Conservation (phyloP, 805 yeast species). For the Wickerhamiella azyma region DNA sequence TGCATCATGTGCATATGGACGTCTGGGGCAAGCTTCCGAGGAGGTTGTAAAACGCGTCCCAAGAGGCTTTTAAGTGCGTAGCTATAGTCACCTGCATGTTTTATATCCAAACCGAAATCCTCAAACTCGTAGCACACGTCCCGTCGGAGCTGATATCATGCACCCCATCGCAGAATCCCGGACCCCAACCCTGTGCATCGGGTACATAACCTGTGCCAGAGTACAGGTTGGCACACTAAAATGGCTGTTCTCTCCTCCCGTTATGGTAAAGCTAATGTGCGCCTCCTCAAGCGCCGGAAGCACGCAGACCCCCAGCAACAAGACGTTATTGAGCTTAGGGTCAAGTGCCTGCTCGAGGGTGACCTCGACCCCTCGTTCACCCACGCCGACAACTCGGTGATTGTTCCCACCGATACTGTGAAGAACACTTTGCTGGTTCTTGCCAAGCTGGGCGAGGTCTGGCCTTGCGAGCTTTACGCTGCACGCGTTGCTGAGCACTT, state of each 20-base stretch:
- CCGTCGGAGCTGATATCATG: not conserved
- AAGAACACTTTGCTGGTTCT: constrained; percentile 76
- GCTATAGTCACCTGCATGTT: not conserved
- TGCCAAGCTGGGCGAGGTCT: constrained; percentile 70
- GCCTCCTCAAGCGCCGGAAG: constrained; percentile 76
- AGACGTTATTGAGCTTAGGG: constrained; percentile 76
- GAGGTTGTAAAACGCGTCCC: not conserved
- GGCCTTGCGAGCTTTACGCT: constrained; percentile 87
- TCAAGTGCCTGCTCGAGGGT: constrained; percentile 61
- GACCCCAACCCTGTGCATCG: not conserved
- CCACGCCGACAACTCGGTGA: constrained; percentile 72
- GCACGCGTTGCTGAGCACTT: constrained; percentile 75
- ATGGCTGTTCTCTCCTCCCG: constrained; percentile 18
- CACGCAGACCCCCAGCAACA: constrained; percentile 62
- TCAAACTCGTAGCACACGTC: not conserved
- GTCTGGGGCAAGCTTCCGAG: not conserved
- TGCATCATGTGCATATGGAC: not conserved
- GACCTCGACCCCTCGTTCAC: constrained; percentile 72
- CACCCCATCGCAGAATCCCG: not conserved
- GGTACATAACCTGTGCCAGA: not conserved
- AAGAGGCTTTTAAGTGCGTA: not conserved
- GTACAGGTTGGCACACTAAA: not conserved
- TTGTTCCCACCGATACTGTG: constrained; percentile 89
- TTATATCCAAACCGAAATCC: not conserved
- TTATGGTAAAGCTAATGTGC: constrained; percentile 89